Conservation (phyloP, 176 grass and related monocot genomes). For the Eragrostis curvula region DNA sequence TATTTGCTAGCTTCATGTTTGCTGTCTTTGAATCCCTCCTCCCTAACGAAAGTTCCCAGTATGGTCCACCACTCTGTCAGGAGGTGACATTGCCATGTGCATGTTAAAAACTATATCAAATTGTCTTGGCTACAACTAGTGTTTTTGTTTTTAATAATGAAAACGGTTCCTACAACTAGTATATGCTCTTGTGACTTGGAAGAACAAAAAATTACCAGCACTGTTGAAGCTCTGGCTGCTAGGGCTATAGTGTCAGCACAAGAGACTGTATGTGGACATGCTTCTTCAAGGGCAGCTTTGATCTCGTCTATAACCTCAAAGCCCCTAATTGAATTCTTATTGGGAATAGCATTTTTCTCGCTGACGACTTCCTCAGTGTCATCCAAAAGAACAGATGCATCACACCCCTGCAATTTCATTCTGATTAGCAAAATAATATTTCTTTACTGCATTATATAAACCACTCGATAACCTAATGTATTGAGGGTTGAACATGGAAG, state of each 20-base stretch:
- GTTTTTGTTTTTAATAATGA: too few species aligned
- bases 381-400: constrained; percentile 81
- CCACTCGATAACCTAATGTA: not conserved
- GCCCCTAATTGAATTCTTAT: constrained; percentile 82
- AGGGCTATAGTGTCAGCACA: constrained; percentile 79
- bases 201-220: constrained; percentile 49
- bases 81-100: constrained; percentile 8
- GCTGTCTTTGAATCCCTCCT: constrained; percentile 83
- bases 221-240: constrained; percentile 71
- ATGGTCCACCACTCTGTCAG: constrained; percentile 72
- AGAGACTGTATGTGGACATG: constrained; percentile 75
- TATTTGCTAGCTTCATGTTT: constrained; percentile 81
- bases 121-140: not conserved
- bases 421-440: not conserved
- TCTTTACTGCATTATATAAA: not conserved
- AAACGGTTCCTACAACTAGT: not conserved
- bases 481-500: not conserved
- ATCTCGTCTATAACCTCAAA: constrained; percentile 85
- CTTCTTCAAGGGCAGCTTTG: constrained; percentile 75
- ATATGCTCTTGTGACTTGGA: constrained; percentile 7
- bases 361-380: constrained; percentile 49
- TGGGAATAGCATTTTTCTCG: constrained; percentile 75
- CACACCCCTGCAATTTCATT: constrained; percentile 69
- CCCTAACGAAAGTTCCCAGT: constrained; percentile 87
- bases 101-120: constrained; percentile 9